These are phyloP conservation scores for Arthrinium puccinioides DNA, from an alignment of 2,329 filamentous ascomycete genomes.

Conservation along the genomic window DNA sequence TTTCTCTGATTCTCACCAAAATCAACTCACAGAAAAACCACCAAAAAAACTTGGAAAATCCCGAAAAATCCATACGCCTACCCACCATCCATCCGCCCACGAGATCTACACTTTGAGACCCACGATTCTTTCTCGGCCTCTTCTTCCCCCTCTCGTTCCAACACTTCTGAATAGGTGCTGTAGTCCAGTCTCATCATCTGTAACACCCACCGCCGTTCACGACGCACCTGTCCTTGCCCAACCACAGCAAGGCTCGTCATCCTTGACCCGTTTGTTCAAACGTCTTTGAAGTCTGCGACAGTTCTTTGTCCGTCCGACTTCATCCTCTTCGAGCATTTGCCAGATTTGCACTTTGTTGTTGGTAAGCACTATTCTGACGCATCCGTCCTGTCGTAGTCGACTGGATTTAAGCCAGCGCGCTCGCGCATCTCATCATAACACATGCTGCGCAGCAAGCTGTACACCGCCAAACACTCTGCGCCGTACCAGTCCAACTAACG, in stretches of 20 bases:
- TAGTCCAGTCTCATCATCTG: conserved; percentile 8
- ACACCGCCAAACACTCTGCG: too few relatives aligned
- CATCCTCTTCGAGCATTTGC: conserved; percentile 12
- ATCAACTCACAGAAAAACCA: conserved; percentile 43
- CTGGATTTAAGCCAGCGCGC: neutral
- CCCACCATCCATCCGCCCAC: conserved; percentile 8
- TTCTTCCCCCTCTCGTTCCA: conserved; percentile 11
- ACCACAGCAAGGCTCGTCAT: too few relatives aligned
- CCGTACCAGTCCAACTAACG: too few relatives aligned
- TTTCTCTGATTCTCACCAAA: conserved; percentile 52
- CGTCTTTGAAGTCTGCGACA: conserved; percentile 13
- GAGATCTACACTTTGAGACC: conserved; percentile 11
- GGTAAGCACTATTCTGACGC: conserved; percentile 7
- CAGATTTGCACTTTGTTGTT: conserved; percentile 9
- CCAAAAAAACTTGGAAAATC: conserved; percentile 56
- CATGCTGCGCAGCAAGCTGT: too few relatives aligned
- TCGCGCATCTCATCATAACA: neutral
- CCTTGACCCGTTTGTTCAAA: conserved; percentile 6
- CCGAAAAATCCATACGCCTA: conserved; percentile 31
- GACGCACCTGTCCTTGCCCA: too few relatives aligned
- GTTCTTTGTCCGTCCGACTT: conserved; percentile 14
- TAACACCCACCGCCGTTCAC: too few relatives aligned
- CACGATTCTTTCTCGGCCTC: conserved; percentile 7
- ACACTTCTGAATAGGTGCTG: conserved; percentile 4
- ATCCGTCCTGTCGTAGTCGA: neutral